Percentiles rank a stretch among this genome's conserved stretches.
Conservation (phyloP, 306 rosid species). For the Aeschynomene evenia region DNA sequence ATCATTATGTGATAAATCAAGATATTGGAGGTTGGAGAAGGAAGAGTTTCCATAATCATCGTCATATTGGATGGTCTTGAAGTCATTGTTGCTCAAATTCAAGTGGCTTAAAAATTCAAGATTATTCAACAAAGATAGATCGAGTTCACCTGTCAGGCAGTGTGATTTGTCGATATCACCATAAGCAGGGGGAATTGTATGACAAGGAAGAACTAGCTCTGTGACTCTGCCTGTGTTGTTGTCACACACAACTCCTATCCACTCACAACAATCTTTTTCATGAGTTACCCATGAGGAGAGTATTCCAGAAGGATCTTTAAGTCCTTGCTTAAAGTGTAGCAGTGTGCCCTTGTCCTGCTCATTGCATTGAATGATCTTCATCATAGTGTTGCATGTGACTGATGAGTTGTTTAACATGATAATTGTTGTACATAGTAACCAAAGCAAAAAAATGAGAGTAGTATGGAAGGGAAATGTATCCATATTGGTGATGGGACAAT, state of each 20-base stretch:
- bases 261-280: not conserved
- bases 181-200: not conserved
- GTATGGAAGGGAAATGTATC: not conserved
- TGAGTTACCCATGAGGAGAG: not conserved
- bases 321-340: not conserved
- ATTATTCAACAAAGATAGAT: not conserved
- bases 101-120: not conserved
- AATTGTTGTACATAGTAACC: not conserved
- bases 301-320: not conserved
- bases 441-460: not conserved
- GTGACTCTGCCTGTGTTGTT: not conserved
- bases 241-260: slow-evolving; percentile 7
- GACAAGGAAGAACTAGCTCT: not conserved
- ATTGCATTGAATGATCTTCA: not conserved
- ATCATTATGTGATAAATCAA: not conserved
- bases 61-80: not conserved
- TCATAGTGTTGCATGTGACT: not conserved
- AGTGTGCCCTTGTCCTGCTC: not conserved
- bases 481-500: not conserved
- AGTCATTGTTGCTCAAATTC: not conserved
- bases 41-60: too few species aligned
- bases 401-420: not conserved
- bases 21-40: too few species aligned
- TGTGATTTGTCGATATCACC: not conserved
- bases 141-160: not conserved